phyloP scores from a whole-genome alignment of 139 green algal species.

The Coccomyxa sp. region DNA sequence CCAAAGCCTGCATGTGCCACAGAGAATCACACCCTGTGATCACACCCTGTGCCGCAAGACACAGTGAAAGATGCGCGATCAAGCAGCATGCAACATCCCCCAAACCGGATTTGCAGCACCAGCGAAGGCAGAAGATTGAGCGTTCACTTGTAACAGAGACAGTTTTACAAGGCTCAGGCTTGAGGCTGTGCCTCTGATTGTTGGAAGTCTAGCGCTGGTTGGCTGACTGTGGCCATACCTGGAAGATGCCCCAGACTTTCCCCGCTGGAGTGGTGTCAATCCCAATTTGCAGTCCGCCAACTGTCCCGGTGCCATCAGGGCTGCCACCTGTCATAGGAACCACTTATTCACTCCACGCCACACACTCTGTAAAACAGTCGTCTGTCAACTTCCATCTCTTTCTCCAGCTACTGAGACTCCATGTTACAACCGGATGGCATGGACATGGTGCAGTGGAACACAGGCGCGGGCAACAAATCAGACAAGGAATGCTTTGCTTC shows the following conservation, averaged over 20 bases:
- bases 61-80: neutral
- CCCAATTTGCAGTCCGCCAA: neutral
- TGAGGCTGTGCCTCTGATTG: too few relatives aligned
- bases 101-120: neutral
- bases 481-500: neutral
- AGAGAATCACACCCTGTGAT: neutral
- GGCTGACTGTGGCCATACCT: neutral
- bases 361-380: too few relatives aligned
- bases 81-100: neutral
- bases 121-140: too few relatives aligned
- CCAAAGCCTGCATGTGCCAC: constrained; percentile 8
- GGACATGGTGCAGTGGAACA: too few relatives aligned
- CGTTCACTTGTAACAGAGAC: neutral
- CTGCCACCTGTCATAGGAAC: neutral
- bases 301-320: neutral
- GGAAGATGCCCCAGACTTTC: neutral
- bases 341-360: too few relatives aligned
- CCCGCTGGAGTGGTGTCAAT: neutral
- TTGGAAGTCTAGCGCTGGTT: neutral
- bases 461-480: neutral
- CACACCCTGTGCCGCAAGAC: neutral
- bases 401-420: too few relatives aligned
- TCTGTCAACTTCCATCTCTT: too few relatives aligned
- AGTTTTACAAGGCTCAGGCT: neutral
- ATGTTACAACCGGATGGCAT: too few relatives aligned